These are phyloP conservation scores for Neltuma alba DNA, from an alignment of 306 rosid genomes.

Conservation along the genomic window DNA sequence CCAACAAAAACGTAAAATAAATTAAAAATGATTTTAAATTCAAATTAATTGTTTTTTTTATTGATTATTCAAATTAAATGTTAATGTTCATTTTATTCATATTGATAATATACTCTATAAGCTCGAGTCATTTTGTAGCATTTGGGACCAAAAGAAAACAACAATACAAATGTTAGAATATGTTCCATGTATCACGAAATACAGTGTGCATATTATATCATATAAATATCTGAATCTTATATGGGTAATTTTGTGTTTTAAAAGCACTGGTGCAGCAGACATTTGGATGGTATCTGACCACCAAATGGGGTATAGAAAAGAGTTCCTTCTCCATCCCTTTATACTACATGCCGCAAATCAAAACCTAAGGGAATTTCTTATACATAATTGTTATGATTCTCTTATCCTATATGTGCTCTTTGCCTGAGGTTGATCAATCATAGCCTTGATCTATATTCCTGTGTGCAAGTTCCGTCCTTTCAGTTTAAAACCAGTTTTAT, in stretches of 20 bases:
- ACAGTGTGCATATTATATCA: not conserved
- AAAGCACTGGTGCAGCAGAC: not conserved
- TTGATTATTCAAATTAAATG: not conserved
- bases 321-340: not conserved
- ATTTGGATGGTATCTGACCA: not conserved
- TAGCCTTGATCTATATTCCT: not conserved
- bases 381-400: not conserved
- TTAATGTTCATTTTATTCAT: not conserved
- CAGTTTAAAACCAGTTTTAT: slow-evolving; percentile 10
- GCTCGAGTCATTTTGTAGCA: not conserved
- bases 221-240: not conserved
- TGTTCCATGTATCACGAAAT: not conserved
- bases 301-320: not conserved
- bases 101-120: too few relatives aligned
- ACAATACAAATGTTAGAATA: not conserved
- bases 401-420: not conserved
- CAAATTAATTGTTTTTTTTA: not conserved
- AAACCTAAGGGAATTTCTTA: not conserved
- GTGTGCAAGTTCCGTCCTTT: not conserved
- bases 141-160: not conserved
- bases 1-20: not conserved
- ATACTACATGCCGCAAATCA: not conserved
- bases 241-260: not conserved
- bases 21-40: too few relatives aligned
- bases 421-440: not conserved